Conservation (phyloP, 2,329 filamentous ascomycete genomes). For the Calonectria henricotiae region DNA sequence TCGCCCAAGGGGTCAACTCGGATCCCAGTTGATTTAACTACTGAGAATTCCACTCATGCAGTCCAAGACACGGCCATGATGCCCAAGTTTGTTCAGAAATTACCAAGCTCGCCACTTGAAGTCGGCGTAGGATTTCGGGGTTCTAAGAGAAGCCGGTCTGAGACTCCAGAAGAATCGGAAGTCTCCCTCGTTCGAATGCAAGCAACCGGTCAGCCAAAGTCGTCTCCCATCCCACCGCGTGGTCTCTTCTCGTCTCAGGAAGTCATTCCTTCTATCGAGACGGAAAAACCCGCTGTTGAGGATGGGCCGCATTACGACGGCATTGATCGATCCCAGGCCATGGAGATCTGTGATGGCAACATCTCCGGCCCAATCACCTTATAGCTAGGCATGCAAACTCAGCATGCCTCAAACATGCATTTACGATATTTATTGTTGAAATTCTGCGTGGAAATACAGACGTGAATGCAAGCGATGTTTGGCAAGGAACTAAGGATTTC, state of each 20-base stretch:
- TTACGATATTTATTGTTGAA: conserved; percentile 21
- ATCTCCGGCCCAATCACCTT: background rate
- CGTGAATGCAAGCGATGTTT: conserved; percentile 13
- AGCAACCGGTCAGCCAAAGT: background rate
- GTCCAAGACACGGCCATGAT: background rate
- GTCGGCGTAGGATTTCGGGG: conserved; percentile 17
- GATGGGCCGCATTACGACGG: conserved; percentile 54
- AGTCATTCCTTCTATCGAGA: conserved; percentile 45
- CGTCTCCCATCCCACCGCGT: background rate
- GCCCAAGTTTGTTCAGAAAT: conserved; percentile 40
- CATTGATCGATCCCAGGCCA: conserved; percentile 52
- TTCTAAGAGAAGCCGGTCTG: conserved; percentile 37
- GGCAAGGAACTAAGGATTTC: background rate
- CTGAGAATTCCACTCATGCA: conserved; percentile 19
- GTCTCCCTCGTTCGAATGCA: conserved; percentile 20
- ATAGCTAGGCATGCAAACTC: background rate
- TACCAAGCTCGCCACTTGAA: conserved; percentile 41
- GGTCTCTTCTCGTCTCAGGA: background rate
- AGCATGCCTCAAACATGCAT: conserved; percentile 6
- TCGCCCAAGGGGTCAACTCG: conserved; percentile 42
- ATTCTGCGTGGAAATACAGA: conserved; percentile 10
- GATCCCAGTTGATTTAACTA: conserved; percentile 39
- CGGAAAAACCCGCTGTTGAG: conserved; percentile 23
- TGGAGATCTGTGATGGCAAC: conserved; percentile 28
- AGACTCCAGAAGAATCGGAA: conserved; percentile 31